Evolutionary conservation across 1,284 basidiomycete genomes (phyloP), one percentile per base, ranked within the genome.

Genomic region (Clitocybe nebularis): DNA sequence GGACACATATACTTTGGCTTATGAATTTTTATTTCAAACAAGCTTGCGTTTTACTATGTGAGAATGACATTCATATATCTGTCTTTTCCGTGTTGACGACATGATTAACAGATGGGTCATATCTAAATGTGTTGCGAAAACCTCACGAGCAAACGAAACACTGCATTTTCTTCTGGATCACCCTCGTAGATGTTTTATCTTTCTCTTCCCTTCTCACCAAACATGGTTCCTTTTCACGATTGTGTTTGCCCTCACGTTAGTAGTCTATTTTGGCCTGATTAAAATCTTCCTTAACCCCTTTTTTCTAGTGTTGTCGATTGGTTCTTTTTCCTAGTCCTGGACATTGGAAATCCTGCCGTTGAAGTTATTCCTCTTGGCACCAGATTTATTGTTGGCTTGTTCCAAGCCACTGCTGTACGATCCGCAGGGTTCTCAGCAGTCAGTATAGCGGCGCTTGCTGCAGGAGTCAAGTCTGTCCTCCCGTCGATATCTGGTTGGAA

Each of bases 141-240:
- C 58, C 0, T 90, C 88, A 6, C 75, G 81, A 1, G 54, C 78
- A 0, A 74, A 82, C 45, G 91, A 96, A 65, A 93, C 93, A 0
- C 69, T 96, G 1, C 83, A 84, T 45, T 99, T 99, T 62, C 73
- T 99, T 4, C 77, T 99, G 13, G 93, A 98, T 58, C 95, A 98
- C 58, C 95, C 95, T n/a, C 79, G 94, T 17, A 79, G 94, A 50
- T 93, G 95, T 67, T 98, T 92, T 59, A 82, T 95, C 30, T 94
- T 96, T 61, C 77, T 99, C 5, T 98, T 99, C 57, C 95, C 95
- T 0, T 85, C 91, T 0, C 89, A 93, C 51, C 93, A 98, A 60
- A 98, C 94, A 1, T 95, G 93, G 91, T 91, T 94, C 54, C 76
- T 97, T 10, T 51, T 92, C 0, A 75, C 78, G 1, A 54, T 96